A percentile compares a stretch with the other conserved stretches of the same genome.
phyloP scores from a whole-genome alignment of 2,329 filamentous ascomycete species.

The Fusarium praegraminearum region DNA sequence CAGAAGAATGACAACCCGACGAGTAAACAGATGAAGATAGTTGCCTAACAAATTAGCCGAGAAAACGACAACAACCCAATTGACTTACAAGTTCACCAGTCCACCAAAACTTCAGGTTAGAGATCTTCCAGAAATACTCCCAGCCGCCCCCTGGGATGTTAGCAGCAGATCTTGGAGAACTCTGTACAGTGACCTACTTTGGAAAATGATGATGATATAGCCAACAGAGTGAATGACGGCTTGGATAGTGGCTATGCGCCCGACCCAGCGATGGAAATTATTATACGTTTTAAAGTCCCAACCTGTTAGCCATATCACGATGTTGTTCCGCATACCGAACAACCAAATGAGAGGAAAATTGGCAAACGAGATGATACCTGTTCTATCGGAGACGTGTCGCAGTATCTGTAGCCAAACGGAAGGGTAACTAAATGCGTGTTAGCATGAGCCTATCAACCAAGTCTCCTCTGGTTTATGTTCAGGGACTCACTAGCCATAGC shows the following conservation, averaged over 20 bases:
- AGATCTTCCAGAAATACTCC: slow-evolving; percentile 51
- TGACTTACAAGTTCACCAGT: slow-evolving; percentile 59
- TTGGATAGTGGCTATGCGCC: slow-evolving; percentile 70
- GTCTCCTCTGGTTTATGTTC: fast-evolving
- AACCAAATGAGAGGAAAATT: slow-evolving; percentile 75
- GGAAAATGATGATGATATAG: slow-evolving; percentile 60
- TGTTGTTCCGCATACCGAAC: slow-evolving; percentile 75
- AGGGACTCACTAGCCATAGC: slow-evolving; percentile 18
- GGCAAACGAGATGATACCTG: slow-evolving; percentile 72
- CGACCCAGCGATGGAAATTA: slow-evolving; percentile 75
- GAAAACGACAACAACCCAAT: fast-evolving
- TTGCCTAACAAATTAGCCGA: slow-evolving; percentile 50
- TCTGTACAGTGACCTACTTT: not conserved
- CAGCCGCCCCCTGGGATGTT: slow-evolving; percentile 53
- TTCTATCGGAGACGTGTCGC: slow-evolving; percentile 72
- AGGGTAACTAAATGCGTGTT: slow-evolving; percentile 49
- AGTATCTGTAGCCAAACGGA: slow-evolving; percentile 52
- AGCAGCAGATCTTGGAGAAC: slow-evolving; percentile 46
- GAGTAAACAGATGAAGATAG: slow-evolving; percentile 58
- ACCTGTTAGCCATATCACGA: slow-evolving; percentile 74
- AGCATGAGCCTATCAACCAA: not conserved
- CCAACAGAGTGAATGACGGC: slow-evolving; percentile 72
- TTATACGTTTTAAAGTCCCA: slow-evolving; percentile 78
- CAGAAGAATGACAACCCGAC: slow-evolving; percentile 63
- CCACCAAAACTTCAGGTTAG: slow-evolving; percentile 61